phyloP scores from a whole-genome alignment of 768 basidiomycete species.

The Podaxis sp. region DNA sequence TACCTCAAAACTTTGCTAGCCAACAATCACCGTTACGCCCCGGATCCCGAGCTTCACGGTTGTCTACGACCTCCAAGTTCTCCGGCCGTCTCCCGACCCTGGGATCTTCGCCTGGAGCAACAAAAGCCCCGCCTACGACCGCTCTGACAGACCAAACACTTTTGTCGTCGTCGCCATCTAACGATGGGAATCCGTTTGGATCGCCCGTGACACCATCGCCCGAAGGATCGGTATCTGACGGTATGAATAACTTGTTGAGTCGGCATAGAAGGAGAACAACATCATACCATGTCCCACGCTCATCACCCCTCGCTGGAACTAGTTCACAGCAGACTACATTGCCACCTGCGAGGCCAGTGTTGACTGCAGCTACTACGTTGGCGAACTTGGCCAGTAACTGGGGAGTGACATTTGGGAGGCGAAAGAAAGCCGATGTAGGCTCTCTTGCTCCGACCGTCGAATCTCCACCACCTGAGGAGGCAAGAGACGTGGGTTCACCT shows the following conservation, averaged over 20 bases:
- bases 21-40: slow-evolving; percentile 61
- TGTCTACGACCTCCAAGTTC: slow-evolving; percentile 66
- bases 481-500: neutral
- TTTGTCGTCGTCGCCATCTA: slow-evolving; percentile 40
- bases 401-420: slow-evolving; percentile 61
- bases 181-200: slow-evolving; percentile 35
- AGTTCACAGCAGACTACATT: slow-evolving; percentile 24
- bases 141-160: slow-evolving; percentile 56
- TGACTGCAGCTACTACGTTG: slow-evolving; percentile 47
- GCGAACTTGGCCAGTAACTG: slow-evolving; percentile 60
- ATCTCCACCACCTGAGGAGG: slow-evolving; percentile 17
- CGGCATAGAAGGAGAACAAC: slow-evolving; percentile 46
- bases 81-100: slow-evolving; percentile 63
- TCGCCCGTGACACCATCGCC: slow-evolving; percentile 50
- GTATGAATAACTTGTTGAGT: slow-evolving; percentile 40
- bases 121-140: slow-evolving; percentile 65
- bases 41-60: slow-evolving; percentile 65
- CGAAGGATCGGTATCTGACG: slow-evolving; percentile 58
- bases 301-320: slow-evolving; percentile 39
- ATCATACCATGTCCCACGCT: slow-evolving; percentile 53
- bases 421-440: slow-evolving; percentile 34
- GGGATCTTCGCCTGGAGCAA: slow-evolving; percentile 39
- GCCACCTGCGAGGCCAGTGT: slow-evolving; percentile 23
- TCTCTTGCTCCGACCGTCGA: slow-evolving; percentile 23
- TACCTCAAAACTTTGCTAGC: slow-evolving; percentile 29